Conservation (phyloP, 1,284 basidiomycete species). For the Ceratobasidium sp. region DNA sequence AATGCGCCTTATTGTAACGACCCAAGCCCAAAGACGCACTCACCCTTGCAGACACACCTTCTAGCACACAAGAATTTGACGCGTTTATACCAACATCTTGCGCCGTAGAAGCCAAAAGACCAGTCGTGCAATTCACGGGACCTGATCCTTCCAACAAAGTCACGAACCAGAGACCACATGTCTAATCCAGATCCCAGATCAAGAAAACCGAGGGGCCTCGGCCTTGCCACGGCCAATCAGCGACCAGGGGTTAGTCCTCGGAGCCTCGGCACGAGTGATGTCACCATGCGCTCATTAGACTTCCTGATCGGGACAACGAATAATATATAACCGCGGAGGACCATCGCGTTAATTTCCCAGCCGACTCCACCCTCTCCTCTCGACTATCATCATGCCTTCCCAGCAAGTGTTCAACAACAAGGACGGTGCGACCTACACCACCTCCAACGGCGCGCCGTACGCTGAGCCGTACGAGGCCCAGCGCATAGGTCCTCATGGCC, state of each 20-base stretch:
- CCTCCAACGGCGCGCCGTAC: slow-evolving; percentile 84
- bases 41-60: not conserved
- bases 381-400: slow-evolving; percentile 70
- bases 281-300: slow-evolving; percentile 30
- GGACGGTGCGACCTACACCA: slow-evolving; percentile 81
- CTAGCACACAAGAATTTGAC: not conserved
- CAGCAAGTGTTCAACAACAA: slow-evolving; percentile 69
- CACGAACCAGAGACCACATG: not conserved
- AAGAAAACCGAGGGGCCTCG: not conserved
- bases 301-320: slow-evolving; percentile 11
- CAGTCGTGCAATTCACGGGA: not conserved
- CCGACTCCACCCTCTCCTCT: not conserved
- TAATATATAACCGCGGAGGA: slow-evolving; percentile 1
- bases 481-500: slow-evolving; percentile 80
- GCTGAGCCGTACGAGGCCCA: slow-evolving; percentile 81
- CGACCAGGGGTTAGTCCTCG: slow-evolving; percentile 9
- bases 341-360: not conserved
- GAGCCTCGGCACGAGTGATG: not conserved
- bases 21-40: not conserved
- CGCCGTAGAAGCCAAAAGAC: not conserved
- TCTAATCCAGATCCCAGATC: not conserved
- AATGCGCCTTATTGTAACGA: not conserved
- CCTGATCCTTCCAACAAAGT: too few species aligned
- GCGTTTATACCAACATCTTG: not conserved
- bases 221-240: slow-evolving; percentile 2